A percentile compares a stretch with the other conserved stretches of the same genome.
phyloP scores from a whole-genome alignment of 129 eudicot species.

The Artemisia tridentata region DNA sequence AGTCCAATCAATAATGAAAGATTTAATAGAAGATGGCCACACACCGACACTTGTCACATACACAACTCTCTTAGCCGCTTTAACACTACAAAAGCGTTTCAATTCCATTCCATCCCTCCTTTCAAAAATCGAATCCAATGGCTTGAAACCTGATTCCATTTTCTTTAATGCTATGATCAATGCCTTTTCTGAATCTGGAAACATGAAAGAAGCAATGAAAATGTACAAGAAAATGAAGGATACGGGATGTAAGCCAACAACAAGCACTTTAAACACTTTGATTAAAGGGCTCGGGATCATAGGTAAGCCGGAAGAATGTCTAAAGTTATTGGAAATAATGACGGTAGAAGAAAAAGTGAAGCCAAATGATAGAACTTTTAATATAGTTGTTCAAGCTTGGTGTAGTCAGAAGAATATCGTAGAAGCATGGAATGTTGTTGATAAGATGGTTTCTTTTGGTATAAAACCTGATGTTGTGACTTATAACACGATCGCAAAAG shows the following conservation, averaged over 20 bases:
- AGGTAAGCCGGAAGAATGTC: constrained; percentile 84
- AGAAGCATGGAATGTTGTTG: constrained; percentile 81
- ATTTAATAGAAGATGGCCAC: constrained; percentile 83
- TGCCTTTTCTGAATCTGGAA: constrained; percentile 81
- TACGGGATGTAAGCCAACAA: constrained; percentile 76
- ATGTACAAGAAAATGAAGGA: constrained; percentile 75
- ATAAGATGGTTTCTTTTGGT: constrained; percentile 68
- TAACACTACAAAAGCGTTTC: constrained; percentile 67
- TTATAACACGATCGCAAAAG: constrained; percentile 84
- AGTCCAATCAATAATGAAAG: constrained; percentile 63
- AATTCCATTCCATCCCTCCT: constrained; percentile 72
- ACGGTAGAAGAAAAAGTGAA: constrained; percentile 55
- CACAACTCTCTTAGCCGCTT: constrained; percentile 80
- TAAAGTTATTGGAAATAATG: constrained; percentile 65
- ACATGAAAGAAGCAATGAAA: constrained; percentile 81
- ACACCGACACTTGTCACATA: constrained; percentile 87
- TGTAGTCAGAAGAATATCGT: constrained; percentile 56
- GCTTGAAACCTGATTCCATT: constrained; percentile 80
- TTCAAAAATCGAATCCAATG: constrained; percentile 63
- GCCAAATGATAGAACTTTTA: constrained; percentile 84
- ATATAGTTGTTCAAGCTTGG: constrained; percentile 81
- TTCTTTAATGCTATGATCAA: constrained; percentile 91
- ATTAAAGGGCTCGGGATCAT: constrained; percentile 80
- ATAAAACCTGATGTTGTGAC: constrained; percentile 85
- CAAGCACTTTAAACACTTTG: constrained; percentile 81